These are phyloP conservation scores for Diaporthe aspalathi DNA, from an alignment of 2,329 filamentous ascomycete species.

Conservation along the genomic window DNA sequence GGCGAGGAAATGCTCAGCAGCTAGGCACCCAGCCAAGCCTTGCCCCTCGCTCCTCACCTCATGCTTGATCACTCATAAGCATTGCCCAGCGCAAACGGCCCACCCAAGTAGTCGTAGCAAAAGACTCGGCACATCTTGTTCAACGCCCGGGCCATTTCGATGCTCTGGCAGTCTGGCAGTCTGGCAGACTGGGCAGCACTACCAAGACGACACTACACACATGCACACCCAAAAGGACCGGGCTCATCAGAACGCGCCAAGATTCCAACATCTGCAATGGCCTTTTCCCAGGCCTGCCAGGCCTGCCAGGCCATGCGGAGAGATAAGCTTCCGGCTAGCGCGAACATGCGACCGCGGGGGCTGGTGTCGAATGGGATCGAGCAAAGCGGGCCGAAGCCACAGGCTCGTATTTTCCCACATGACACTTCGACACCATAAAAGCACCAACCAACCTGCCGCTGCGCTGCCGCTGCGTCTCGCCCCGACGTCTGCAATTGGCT, in stretches of 20 bases:
- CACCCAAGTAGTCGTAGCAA: not conserved
- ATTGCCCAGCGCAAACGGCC: not conserved
- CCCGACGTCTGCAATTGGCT: not conserved
- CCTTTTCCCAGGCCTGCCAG: no score
- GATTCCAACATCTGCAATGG: constrained; percentile 4
- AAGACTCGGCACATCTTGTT: not conserved
- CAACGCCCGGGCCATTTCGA: not conserved
- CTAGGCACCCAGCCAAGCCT: not conserved
- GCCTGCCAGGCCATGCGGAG: not conserved
- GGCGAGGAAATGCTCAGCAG: not conserved
- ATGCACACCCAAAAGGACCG: not conserved
- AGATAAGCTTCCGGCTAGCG: constrained; percentile 18
- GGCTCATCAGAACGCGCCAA: constrained; percentile 1
- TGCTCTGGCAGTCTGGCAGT: no score
- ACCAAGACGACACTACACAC: not conserved
- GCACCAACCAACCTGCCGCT: no score
- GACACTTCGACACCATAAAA: not conserved
- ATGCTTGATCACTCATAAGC: constrained; percentile 3
- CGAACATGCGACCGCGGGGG: constrained; percentile 19
- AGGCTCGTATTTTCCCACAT: not conserved
- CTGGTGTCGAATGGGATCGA: not conserved
- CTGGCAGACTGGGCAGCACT: no score
- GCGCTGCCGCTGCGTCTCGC: no score
- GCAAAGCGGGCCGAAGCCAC: constrained; percentile 12
- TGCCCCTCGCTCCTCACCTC: not conserved